Base-by-base conservation (phyloP, 768 basidiomycete genomes). In the Pleurotus cornucopiae region DNA sequence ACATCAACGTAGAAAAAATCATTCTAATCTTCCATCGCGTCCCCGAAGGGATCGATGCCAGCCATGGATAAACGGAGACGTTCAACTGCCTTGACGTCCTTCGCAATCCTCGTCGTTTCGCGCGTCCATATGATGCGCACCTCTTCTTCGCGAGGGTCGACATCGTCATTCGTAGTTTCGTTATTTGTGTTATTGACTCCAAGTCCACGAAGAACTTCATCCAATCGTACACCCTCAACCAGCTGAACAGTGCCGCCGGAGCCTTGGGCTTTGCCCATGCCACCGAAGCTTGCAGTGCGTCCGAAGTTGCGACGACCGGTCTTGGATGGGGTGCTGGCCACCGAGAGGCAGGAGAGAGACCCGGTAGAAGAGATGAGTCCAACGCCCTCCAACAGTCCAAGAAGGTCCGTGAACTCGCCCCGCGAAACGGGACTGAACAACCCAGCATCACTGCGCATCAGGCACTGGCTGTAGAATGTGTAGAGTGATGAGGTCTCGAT, bases 321-420 rank as follows among this genome's bases (percentile, higher is more conserved):
- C 61, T 75, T 80, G 14, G 75, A 71, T 0, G 80, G 74, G 6
- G 77, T 72, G 3, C 70, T 55, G 7, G 63, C 39, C 12, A 60
- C 51, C 59, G 18, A 69, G 60, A 45, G 63, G 58, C 51, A 65
- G 51, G 58, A 65, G 14, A 25, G 4, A 54, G 67, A 72, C 9
- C 71, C 74, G 9, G 74, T 70, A 2, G 78, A 60, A 48, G 76
- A 73, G 6, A 88, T 69, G 5, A 90, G 73, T 2, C 91, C 91
- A 5, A 81, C 77, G 3, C 86, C 88, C 69, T 94, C 91, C 38
- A 94, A 71, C 47, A 92, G 72, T 21, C 81, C 79, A 0, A 88
- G 63, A 2, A 93, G 74, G 61, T 94, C 91, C 0, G 76, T 73
- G 60, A 94, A 91, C 62, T 92, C 90, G 65, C 81, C 88, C 6